phyloP scores from a whole-genome alignment of 805 yeast species.

The Kluyveromyces siamensis region DNA sequence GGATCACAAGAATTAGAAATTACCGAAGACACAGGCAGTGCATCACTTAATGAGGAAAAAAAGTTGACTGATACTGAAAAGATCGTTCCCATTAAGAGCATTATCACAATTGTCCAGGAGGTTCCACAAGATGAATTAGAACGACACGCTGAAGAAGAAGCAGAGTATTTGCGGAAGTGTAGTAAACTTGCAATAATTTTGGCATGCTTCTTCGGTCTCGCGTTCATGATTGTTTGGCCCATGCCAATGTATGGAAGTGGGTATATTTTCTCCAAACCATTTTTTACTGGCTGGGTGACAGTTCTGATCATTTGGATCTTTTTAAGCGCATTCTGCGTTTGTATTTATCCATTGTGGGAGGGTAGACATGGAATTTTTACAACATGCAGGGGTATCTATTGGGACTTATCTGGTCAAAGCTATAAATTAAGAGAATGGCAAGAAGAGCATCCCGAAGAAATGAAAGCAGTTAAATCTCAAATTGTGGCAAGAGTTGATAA shows the following conservation, averaged over 20 bases:
- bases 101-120: slow-evolving; percentile 26
- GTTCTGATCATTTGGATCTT: slow-evolving; percentile 80
- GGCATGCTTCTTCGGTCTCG: slow-evolving; percentile 52
- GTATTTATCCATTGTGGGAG: slow-evolving; percentile 63
- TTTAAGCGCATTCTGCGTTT: slow-evolving; percentile 52
- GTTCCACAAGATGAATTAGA: slow-evolving; percentile 13
- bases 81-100: slow-evolving; percentile 25
- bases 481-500: slow-evolving; percentile 32
- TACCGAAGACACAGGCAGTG: slow-evolving; percentile 4
- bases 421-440: slow-evolving; percentile 74
- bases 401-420: slow-evolving; percentile 76
- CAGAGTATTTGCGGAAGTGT: slow-evolving; percentile 41
- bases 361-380: slow-evolving; percentile 60
- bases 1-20: slow-evolving; percentile 16
- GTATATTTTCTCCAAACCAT: slow-evolving; percentile 63
- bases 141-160: slow-evolving; percentile 38
- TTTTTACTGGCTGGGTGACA: slow-evolving; percentile 85
- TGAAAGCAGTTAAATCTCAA: slow-evolving; percentile 68
- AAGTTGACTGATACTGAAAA: slow-evolving; percentile 9
- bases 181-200: slow-evolving; percentile 53
- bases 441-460: slow-evolving; percentile 55
- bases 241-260: slow-evolving; percentile 87
- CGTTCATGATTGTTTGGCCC: slow-evolving; percentile 74
- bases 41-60: neutral
- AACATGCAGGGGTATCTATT: slow-evolving; percentile 67